These are phyloP conservation scores for Eragrostis tef DNA, from an alignment of 202 grass and related monocot genomes.

Conservation along the genomic window DNA sequence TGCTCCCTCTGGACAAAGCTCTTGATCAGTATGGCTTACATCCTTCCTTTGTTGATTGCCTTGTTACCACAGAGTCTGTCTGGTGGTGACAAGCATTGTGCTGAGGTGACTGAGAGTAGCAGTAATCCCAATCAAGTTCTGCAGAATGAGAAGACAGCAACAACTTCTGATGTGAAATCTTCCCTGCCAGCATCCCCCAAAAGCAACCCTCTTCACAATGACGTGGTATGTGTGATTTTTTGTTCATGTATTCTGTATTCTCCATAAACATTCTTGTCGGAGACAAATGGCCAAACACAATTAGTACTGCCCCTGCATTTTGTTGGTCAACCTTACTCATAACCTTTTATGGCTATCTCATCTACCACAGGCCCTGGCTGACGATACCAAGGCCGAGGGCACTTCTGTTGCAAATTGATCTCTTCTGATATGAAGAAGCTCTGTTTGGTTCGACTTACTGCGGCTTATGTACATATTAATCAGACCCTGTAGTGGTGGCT, in stretches of 20 bases:
- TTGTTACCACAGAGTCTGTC: slow-evolving; percentile 18
- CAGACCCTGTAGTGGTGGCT: slow-evolving; percentile 26
- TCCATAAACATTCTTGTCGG: neutral
- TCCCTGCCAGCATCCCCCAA: neutral
- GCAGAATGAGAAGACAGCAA: slow-evolving; percentile 24
- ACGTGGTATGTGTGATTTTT: slow-evolving; percentile 4
- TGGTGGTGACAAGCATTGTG: neutral
- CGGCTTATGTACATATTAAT: slow-evolving; percentile 33
- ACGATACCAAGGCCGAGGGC: neutral
- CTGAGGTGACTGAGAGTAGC: slow-evolving; percentile 27
- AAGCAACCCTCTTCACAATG: slow-evolving; percentile 17
- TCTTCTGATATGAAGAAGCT: neutral
- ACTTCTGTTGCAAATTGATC: slow-evolving; percentile 27
- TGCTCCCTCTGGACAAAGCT: neutral
- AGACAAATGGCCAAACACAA: neutral
- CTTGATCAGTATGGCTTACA: neutral
- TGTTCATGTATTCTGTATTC: neutral
- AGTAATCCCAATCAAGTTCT: slow-evolving; percentile 15
- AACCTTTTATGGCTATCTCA: neutral
- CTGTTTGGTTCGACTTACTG: neutral
- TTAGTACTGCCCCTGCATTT: neutral
- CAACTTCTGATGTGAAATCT: slow-evolving; percentile 34
- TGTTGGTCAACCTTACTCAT: neutral
- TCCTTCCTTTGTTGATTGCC: neutral
- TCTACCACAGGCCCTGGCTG: neutral